These are phyloP conservation scores for Fusarium sp. DNA, from an alignment of 2,329 filamentous ascomycete species.

Conservation along the genomic window DNA sequence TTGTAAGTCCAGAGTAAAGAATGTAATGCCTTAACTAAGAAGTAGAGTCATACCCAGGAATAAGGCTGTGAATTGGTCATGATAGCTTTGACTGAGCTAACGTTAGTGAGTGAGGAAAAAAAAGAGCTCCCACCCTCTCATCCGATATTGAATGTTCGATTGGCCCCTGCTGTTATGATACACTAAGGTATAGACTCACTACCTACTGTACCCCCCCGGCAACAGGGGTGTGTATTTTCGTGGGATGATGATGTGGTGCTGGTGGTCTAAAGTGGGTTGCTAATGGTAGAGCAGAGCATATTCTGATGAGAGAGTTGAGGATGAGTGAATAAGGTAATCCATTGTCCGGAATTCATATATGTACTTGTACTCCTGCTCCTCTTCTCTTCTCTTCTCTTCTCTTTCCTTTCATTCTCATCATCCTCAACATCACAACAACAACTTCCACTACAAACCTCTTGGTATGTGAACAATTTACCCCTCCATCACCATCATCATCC, in stretches of 20 bases:
- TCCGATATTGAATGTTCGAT: constrained; percentile 24
- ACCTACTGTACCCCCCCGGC: constrained; percentile 1
- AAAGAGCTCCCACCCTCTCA: constrained; percentile 32
- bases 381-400: constrained; percentile 11
- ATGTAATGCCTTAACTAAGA: neutral
- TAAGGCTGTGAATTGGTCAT: constrained; percentile 18
- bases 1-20: constrained; percentile 2
- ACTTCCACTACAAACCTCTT: constrained; percentile 15
- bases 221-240: constrained; percentile 24
- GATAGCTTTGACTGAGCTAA: constrained; percentile 6
- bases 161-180: constrained; percentile 14
- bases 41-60: neutral
- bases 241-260: constrained; percentile 38
- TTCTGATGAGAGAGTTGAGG: neutral
- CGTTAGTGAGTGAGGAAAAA: neutral
- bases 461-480: constrained; percentile 25
- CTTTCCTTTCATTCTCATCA: constrained; percentile 38
- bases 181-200: neutral
- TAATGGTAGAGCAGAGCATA: constrained; percentile 1
- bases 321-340: constrained; percentile 33
- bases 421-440: constrained; percentile 21
- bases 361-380: constrained; percentile 39
- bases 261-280: constrained; percentile 25
- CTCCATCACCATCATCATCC: constrained; percentile 21
- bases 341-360: constrained; percentile 38